Conservation (phyloP, 2,329 filamentous ascomycete genomes). For the Aspergillus piperis region DNA sequence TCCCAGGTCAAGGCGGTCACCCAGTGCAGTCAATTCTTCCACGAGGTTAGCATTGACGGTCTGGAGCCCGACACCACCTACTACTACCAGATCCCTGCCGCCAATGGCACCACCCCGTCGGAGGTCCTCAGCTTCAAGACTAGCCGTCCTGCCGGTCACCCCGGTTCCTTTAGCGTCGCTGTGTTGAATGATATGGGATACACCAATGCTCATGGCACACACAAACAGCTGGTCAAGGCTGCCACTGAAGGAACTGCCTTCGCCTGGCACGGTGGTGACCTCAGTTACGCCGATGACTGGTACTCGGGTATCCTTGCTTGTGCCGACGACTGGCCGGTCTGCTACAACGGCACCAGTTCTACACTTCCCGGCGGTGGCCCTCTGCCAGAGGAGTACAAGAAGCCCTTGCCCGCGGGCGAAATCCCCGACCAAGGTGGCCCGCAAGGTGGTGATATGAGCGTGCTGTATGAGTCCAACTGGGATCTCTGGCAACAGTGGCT, state of each 20-base stretch:
- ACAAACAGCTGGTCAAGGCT: constrained; percentile 45
- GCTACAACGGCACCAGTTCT: constrained; percentile 53
- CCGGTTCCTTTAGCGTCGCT: constrained; percentile 46
- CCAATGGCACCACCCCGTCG: constrained; percentile 54
- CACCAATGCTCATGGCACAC: constrained; percentile 54
- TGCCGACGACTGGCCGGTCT: constrained; percentile 51
- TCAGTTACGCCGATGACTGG: constrained; percentile 56
- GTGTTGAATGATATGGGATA: constrained; percentile 58
- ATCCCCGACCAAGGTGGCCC: constrained; percentile 50
- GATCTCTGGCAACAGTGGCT: constrained; percentile 57
- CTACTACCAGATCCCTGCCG: constrained; percentile 53
- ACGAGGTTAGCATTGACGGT: constrained; percentile 50
- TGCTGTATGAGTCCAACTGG: constrained; percentile 55
- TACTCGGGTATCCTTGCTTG: constrained; percentile 55
- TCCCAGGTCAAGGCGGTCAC: constrained; percentile 47
- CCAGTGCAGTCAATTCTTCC: constrained; percentile 55
- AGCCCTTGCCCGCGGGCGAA: constrained; percentile 50
- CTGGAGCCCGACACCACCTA: constrained; percentile 51
- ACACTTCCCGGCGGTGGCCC: constrained; percentile 39
- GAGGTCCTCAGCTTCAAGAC: constrained; percentile 51
- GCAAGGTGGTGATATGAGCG: constrained; percentile 52
- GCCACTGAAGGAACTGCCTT: constrained; percentile 51
- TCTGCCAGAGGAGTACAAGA: constrained; percentile 45
- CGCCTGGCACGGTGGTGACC: constrained; percentile 56
- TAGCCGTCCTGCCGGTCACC: constrained; percentile 47